Evolutionary conservation across 176 grass and related monocot genomes (phyloP), one percentile per base, ranked within the genome.

Genomic region (Pontederia paniculata): DNA sequence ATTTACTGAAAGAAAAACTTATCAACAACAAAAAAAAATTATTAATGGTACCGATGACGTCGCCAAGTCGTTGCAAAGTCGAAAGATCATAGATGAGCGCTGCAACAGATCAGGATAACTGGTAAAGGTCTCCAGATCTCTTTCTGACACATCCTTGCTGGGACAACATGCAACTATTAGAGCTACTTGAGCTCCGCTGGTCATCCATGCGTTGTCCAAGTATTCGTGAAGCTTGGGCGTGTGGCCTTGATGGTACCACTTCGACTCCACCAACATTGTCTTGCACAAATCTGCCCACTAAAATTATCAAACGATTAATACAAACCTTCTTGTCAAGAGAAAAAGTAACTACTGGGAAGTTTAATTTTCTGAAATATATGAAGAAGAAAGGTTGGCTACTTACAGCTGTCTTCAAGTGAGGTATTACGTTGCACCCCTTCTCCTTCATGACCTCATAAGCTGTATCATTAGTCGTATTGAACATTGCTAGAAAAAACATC

Each of bases 31-130:
- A n/a, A n/a, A n/a, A n/a, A n/a, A n/a, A n/a, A n/a, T n/a, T n/a
- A n/a, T n/a, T n/a, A n/a, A n/a, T n/a, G n/a, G n/a, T 63, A 70
- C 75, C 50, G 16, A 57, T 17, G 59, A 78, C 7, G 75, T 78
- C 10, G 11, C 68, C 12, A 72, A 58, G 21, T 78, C 75, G 5
- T 71, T 42, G 41, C 25, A 65, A 20, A 78, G 68, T 3, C 75
- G 23, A 20, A 21, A 14, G 58, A 50, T 51, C 17, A 65, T 60
- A 12, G 44, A 53, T 9, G 67, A 71, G 8, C n/a, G 28, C 16
- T 12, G 51, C 12, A 66, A 1, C 22, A 58, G 43, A 5, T 78
- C 50, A 11, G 68, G 51, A 49, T 47, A 42, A 21, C 10, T 9
- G 20, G 23, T 52, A 43, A 72, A 66, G 15, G 51, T 12, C 4